phyloP scores from a whole-genome alignment of 1,139 yeast genomes.

The Spathaspora sp. region DNA sequence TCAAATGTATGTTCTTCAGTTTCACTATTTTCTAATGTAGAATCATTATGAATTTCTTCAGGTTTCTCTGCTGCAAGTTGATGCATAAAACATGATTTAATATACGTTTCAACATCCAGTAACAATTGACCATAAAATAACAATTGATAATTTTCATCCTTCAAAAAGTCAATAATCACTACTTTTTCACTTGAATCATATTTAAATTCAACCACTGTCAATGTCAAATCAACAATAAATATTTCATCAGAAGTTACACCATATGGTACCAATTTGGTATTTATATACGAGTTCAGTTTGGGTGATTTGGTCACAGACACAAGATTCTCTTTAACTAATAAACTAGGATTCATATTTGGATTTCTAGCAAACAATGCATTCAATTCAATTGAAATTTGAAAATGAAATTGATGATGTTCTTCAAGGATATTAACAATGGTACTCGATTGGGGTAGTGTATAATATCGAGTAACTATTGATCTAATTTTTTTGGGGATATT shows the following conservation, averaged over 20 bases:
- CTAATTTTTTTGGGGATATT: slow-evolving; percentile 29
- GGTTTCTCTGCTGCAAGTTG: neutral
- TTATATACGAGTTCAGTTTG: neutral
- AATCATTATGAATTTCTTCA: slow-evolving; percentile 7
- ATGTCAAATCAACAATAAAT: slow-evolving; percentile 33
- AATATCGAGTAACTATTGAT: slow-evolving; percentile 7
- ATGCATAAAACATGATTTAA: slow-evolving; percentile 12
- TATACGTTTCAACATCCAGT: slow-evolving; percentile 29
- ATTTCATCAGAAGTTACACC: slow-evolving; percentile 21
- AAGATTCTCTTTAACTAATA: slow-evolving; percentile 34
- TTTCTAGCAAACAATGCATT: slow-evolving; percentile 36
- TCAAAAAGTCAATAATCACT: slow-evolving; percentile 23
- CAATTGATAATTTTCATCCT: slow-evolving; percentile 34
- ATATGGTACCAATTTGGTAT: neutral
- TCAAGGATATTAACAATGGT: neutral
- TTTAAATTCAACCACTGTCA: slow-evolving; percentile 23
- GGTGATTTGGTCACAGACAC: slow-evolving; percentile 32
- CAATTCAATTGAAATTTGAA: slow-evolving; percentile 37
- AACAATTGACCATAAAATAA: slow-evolving; percentile 33
- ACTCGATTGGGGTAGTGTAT: slow-evolving; percentile 3
- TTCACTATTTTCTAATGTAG: slow-evolving; percentile 16
- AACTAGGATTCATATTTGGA: slow-evolving; percentile 29
- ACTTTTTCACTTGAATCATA: slow-evolving; percentile 14
- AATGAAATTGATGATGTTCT: slow-evolving; percentile 8
- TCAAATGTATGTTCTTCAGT: slow-evolving; percentile 16